phyloP scores from a whole-genome alignment of 2,329 filamentous ascomycete species.

The Thielaviopsis euricoi region DNA sequence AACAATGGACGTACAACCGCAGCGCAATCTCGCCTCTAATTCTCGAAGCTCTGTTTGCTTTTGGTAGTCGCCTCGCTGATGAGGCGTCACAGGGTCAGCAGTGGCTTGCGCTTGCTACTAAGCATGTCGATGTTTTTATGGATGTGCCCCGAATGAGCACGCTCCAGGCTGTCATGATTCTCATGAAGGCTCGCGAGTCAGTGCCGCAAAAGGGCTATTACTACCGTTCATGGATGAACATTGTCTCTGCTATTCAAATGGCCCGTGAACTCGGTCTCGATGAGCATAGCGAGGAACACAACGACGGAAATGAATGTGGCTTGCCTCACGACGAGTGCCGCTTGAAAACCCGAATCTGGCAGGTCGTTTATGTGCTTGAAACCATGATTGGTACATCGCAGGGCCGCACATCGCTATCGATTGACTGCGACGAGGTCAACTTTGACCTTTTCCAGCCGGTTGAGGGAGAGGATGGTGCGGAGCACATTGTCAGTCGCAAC shows the following conservation, averaged over 20 bases:
- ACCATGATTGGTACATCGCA: conserved; percentile 88
- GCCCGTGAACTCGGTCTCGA: conserved; percentile 79
- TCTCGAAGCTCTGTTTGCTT: conserved; percentile 80
- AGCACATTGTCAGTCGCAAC: conserved; percentile 65
- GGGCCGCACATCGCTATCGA: conserved; percentile 64
- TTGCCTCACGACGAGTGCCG: conserved; percentile 59
- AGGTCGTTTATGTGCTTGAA: conserved; percentile 70
- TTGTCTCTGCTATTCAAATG: conserved; percentile 86
- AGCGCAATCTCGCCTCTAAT: conserved; percentile 78
- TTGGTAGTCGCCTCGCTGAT: conserved; percentile 67
- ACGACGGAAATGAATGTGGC: conserved; percentile 53
- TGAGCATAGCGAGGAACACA: conserved; percentile 69
- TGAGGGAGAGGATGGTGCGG: conserved; percentile 53
- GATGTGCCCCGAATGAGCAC: conserved; percentile 82
- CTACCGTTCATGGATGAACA: conserved; percentile 92
- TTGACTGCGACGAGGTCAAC: conserved; percentile 61
- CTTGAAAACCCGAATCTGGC: conserved; percentile 78
- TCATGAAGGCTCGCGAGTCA: conserved; percentile 84
- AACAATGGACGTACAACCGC: conserved; percentile 73
- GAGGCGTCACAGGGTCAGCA: conserved; percentile 73
- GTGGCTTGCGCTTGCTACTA: conserved; percentile 87
- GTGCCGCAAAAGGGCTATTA: conserved; percentile 88
- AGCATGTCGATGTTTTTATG: conserved; percentile 85
- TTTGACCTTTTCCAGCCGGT: conserved; percentile 48
- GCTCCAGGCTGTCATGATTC: conserved; percentile 71